Base-by-base conservation (phyloP, 352 stramenopile species). In the Phytophthora syringae region DNA sequence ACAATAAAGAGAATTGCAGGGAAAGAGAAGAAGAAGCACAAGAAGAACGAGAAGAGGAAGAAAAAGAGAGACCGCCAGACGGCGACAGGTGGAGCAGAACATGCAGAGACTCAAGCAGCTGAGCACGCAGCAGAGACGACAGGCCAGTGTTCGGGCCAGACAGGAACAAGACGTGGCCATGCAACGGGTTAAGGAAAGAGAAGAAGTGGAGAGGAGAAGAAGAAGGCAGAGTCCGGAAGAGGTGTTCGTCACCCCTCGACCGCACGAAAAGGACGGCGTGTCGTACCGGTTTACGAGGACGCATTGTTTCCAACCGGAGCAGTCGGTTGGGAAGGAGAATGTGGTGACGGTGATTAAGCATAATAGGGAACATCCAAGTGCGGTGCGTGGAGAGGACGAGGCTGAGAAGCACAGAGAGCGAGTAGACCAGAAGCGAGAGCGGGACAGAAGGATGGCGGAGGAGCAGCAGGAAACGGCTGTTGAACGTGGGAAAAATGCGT, bases 241-340 rank as follows among this genome's bases (percentile, higher is more conserved):
- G 47, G 76, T 86, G 45, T 61, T 89, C 36, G 69, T 74, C 30
- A 82, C 65, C 28, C 60, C 75, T 18, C 57, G 74, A 1, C 70
- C 76, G 11, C 60, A 63, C 18, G 18, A 50, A 18, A 77, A 82
- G 11, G 84, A 91, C 37, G 71, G 84, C 7, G 52, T 57, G 27
- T 66, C 77, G 37, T 93, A 90, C 39, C 73, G 77, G 36, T 85
- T 82, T 54, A 86, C 80, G 22, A 74, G 82, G 10, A 73, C 75
- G 11, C 80, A 90, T 47, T 86, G 77, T 58, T 39, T 5, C 40
- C 42, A 16, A 32, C 70, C 27, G 16, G 36, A 13, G 18, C 13
- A n/a, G 4, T 5, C 18, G 11, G 9, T 34, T 18, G 18, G 20
- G 13, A 58, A 43, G 9, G 49, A 69, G 27, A 52, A 27, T 5